Evolutionary conservation across 768 basidiomycete genomes (phyloP), one percentile per base, ranked within the genome.

Genomic region (Boletales sp.): DNA sequence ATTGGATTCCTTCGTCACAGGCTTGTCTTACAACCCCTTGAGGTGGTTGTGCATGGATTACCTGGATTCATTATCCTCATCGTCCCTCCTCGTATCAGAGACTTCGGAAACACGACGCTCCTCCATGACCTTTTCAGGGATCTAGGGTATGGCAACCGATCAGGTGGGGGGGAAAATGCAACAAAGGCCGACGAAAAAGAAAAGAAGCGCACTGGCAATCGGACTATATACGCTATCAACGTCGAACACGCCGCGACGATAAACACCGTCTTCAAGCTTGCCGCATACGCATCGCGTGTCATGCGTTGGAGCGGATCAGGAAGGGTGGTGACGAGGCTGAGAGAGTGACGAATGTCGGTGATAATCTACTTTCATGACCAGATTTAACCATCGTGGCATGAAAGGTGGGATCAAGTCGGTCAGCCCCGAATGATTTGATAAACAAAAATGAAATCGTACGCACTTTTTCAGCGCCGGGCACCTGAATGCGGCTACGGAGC

Each of bases 231-330:
- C 15, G 61, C 57, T 5, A 13, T 49, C 36, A 58, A 38, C 6
- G 57, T 58, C 33, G 57, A 63, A 45, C 57, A 60, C 10, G 61
- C 61, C 1, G 55, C 55, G 0, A 57, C 28, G 36, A 59, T 41
- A 8, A 57, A 62, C 34, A 62, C 61, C 5, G 55, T 57, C 13
- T 13, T 44, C 21, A 62, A 28, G 51, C 54, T 57, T 2, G 54
- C 57, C 3, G 60, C 60, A 13, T 62, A 62, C 0, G 61, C 46
- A 14, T 63, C 61, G 1, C 61, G 51, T 6, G 53, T 49, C 4
- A 47, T 28, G n/a, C 48, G 61, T 13, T 57, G 61, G 0, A 63
- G 30, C 1, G 53, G 51, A 0, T 54, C 34, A 1, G 50, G 58
- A 3, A 62, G 48, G 1, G 38, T 18, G 1, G 10, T 25, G 2